These are phyloP conservation scores for Paramarasmius palmivorus DNA, from an alignment of 1,284 basidiomycete genomes.

Conservation along the genomic window DNA sequence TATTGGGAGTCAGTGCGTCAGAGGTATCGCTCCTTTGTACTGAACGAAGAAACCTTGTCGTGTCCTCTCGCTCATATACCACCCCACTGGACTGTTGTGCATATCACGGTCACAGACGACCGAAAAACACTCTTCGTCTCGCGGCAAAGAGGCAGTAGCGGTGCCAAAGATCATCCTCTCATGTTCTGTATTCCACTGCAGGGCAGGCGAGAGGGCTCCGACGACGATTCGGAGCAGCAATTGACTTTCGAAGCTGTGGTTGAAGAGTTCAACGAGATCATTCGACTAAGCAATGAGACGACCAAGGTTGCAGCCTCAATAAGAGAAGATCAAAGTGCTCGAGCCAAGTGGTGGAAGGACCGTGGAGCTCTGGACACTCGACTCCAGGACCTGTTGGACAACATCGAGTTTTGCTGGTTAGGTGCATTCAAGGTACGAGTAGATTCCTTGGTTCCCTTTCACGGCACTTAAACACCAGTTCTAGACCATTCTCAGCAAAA, in stretches of 20 bases:
- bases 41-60: slow-evolving; percentile 40
- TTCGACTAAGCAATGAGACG: slow-evolving; percentile 74
- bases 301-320: slow-evolving; percentile 77
- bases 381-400: slow-evolving; percentile 75
- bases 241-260: slow-evolving; percentile 79
- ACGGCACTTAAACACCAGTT: slow-evolving; percentile 5
- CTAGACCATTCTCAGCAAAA: slow-evolving; percentile 72
- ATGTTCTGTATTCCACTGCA: slow-evolving; percentile 90
- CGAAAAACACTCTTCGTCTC: slow-evolving; percentile 83
- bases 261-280: slow-evolving; percentile 77
- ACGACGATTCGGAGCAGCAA: slow-evolving; percentile 70
- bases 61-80: slow-evolving; percentile 58
- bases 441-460: not conserved
- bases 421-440: slow-evolving; percentile 89
- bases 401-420: slow-evolving; percentile 95
- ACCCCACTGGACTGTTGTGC: slow-evolving; percentile 82
- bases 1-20: slow-evolving; percentile 64
- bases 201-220: slow-evolving; percentile 68
- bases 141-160: slow-evolving; percentile 64
- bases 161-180: slow-evolving; percentile 46
- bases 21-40: slow-evolving; percentile 50
- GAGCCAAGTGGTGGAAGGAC: slow-evolving; percentile 84
- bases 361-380: slow-evolving; percentile 77
- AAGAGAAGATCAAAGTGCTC: slow-evolving; percentile 63
- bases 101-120: slow-evolving; percentile 83